Evolutionary conservation across 768 basidiomycete genomes (phyloP), one percentile per base, ranked within the genome.

Genomic region (Termitomyces sp.): DNA sequence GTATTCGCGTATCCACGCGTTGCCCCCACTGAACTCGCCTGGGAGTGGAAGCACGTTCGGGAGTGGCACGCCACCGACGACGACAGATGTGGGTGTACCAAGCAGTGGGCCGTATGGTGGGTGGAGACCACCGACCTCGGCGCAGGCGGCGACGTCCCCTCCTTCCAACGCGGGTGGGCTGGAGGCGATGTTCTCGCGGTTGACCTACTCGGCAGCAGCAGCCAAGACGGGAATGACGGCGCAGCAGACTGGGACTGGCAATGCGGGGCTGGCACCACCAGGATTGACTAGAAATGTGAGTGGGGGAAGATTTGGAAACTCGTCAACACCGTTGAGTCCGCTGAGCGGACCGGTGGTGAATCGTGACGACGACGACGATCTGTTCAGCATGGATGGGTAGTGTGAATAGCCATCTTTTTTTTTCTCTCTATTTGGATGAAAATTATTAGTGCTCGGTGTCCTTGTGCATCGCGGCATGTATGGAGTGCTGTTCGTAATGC

Each of bases 1-100:
- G 0, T 86, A 94, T 65, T 94, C 91, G 27, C 80, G 94, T 54
- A 87, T 98, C 54, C 94, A 98, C 61, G 88, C 94, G 1, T 73
- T 79, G 11, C 79, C 79, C 3, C 77, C 78, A 3, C 52, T 74
- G 18, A 70, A 68, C 3, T 73, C 76, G n/a, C 68, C 74, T 31
- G 60, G 65, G 18, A 58, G 65, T 40, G 59, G 60, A n/a, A 60
- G 63, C 35, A 13, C 62, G 44, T 62, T 62, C 45, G 63, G 62
- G 27, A 36, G 60, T 42, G 32, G 57, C 6, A 60, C 64, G 15
- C 57, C 60, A 7, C 54, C 60, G 23, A 39, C 33, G 16, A 43
- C 39, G 12, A 38, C 54, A 9, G 54, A 58, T 1, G 41, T 32
- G 0, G 56, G 56, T 22, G 39, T 54, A 7, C 61, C 57, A n/a